Evolutionary conservation across 441 rosid genomes (phyloP), one percentile per base, ranked within the genome.

Genomic region (Populus hybrid): DNA sequence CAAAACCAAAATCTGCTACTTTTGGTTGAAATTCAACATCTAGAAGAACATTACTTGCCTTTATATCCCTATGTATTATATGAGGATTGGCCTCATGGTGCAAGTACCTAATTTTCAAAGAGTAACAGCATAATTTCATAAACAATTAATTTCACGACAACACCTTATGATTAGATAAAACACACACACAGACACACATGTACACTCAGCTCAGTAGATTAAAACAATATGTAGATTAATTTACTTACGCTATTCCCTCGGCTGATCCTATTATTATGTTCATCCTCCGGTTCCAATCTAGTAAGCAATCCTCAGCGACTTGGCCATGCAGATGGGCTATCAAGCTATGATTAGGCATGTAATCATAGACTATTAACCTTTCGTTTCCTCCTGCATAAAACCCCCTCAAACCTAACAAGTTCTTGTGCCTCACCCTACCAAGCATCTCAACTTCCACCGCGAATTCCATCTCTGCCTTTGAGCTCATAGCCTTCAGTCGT

Each of bases 341-440:
- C 81, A 95, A 85, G 86, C 98, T 95, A 78, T 88, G 83, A 86
- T 95, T 93, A 53, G 95, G 91, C 29, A 28, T 28, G 29, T 28
- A 28, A 28, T 28, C 29, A 28, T 28, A 28, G 29, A 28, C 29
- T 28, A 94, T 90, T 76, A 95, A 89, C 63, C 97, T 92, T 75
- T 94, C 98, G 65, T 92, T 91, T 74, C 97, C 98, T 79, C 92
- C 99, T 0, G 95, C 98, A 77, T 93, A 94, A 77, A 91, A 95
- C 4, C 99, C 99, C 79, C 97, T 91, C 64, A 94, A 83, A 66
- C 91, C 89, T 71, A 94, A 77, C 74, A 95, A 78, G 79, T 92
- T 95, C 85, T 87, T 89, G 78, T 92, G 99, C 78, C 99, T 85
- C 61, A 90, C 97, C 80, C 99, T 83, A 1, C 93, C 98, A 74